These are phyloP conservation scores for Apiosordaria backusii DNA, from an alignment of 495 filamentous ascomycete genomes.

Conservation along the genomic window DNA sequence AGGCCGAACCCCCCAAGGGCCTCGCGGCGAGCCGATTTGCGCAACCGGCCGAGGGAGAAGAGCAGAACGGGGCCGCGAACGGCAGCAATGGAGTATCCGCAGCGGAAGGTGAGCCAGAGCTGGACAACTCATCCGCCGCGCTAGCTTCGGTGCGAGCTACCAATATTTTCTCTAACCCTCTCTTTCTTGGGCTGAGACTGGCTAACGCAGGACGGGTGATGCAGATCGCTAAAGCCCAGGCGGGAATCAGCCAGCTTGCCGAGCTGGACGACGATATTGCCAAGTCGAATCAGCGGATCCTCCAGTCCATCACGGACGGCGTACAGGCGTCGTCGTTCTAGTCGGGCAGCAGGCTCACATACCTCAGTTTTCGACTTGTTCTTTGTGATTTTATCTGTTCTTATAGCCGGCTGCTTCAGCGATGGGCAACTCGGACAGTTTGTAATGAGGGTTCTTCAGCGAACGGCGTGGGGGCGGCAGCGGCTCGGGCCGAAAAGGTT, in stretches of 20 bases:
- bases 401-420: conserved; percentile 3
- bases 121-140: conserved; percentile 53
- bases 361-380: not conserved
- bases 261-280: conserved; percentile 48
- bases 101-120: conserved; percentile 52
- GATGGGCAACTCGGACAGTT: conserved; percentile 3
- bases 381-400: conserved; percentile 1
- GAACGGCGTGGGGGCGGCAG: not conserved
- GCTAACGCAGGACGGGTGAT: conserved; percentile 9
- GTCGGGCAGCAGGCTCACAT: no score
- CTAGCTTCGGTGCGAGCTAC: conserved; percentile 55
- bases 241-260: conserved; percentile 43
- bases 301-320: conserved; percentile 39
- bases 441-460: not conserved
- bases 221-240: conserved; percentile 50
- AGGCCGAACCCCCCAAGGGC: conserved; percentile 35
- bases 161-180: conserved; percentile 13
- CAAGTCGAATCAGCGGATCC: conserved; percentile 42
- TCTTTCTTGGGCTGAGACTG: conserved; percentile 1
- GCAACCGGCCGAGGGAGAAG: conserved; percentile 22
- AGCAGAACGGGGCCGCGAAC: conserved; percentile 23
- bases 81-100: conserved; percentile 26
- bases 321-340: conserved; percentile 17
- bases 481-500: not conserved
- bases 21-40: conserved; percentile 47